Conservation (phyloP, 805 yeast species). For the Candida krabiensis region DNA sequence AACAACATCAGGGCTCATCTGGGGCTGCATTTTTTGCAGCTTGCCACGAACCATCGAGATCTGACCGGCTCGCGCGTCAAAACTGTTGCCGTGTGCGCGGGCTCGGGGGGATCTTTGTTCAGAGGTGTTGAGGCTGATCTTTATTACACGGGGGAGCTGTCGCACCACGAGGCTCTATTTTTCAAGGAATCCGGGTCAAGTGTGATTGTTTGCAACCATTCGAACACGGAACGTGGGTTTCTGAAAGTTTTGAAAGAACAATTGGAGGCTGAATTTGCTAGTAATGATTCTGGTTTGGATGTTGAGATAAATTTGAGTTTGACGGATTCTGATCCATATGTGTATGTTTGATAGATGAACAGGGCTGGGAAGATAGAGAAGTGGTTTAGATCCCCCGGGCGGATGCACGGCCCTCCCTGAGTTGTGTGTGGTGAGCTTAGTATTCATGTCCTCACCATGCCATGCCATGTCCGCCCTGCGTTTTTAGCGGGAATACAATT, state of each 20-base stretch:
- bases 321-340: constrained; percentile 66
- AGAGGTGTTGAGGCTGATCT: constrained; percentile 62
- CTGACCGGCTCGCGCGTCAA: constrained; percentile 38
- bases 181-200: constrained; percentile 69
- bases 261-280: constrained; percentile 43
- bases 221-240: constrained; percentile 91
- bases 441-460: no score
- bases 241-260: constrained; percentile 52
- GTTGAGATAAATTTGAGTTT: constrained; percentile 51
- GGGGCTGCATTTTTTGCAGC: constrained; percentile 57
- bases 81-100: constrained; percentile 88
- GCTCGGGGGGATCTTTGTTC: constrained; percentile 85
- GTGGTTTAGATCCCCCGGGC: no score
- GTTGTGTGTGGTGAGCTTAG: no score
- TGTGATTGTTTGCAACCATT: constrained; percentile 81
- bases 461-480: no score
- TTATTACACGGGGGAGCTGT: constrained; percentile 86
- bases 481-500: no score
- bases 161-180: constrained; percentile 86
- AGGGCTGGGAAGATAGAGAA: neutral
- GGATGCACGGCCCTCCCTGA: no score
- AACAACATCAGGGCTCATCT: constrained; percentile 53
- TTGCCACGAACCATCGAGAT: constrained; percentile 42
- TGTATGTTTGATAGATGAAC: constrained; percentile 2
- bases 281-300: constrained; percentile 19